Conservation (phyloP, 1,284 basidiomycete genomes). For the Anthracocystis setariae region DNA sequence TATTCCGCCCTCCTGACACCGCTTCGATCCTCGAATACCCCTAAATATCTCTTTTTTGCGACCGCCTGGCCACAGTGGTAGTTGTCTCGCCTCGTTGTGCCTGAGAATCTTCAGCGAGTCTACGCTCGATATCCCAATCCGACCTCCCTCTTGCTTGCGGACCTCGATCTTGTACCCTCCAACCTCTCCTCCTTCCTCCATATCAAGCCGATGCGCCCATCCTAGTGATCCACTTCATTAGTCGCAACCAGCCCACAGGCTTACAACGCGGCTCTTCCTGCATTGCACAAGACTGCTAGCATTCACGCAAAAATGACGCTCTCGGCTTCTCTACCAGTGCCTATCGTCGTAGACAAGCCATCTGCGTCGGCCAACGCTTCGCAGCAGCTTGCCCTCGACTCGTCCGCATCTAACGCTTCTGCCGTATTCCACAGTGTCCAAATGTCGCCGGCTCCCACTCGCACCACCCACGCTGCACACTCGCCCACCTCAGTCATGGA, state of each 20-base stretch:
- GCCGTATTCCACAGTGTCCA: not conserved
- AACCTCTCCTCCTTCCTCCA: not conserved
- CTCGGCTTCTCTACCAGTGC: constrained; percentile 19
- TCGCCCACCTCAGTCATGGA: constrained; percentile 28
- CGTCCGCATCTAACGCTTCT: not conserved
- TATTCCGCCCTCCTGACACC: too few species aligned
- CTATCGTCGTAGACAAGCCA: constrained; percentile 28
- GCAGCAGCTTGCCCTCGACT: not conserved
- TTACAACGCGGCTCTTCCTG: not conserved
- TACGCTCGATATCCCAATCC: too few species aligned
- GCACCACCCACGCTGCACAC: constrained; percentile 10
- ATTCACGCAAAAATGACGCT: constrained; percentile 10
- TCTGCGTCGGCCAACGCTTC: constrained; percentile 11
- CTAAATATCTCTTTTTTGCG: too few species aligned
- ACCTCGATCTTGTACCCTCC: not conserved
- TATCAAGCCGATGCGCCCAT: not conserved
- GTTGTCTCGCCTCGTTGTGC: too few species aligned
- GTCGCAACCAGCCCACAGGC: not conserved
- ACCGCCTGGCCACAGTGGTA: too few species aligned
- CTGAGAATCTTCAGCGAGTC: too few species aligned
- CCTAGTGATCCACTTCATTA: not conserved
- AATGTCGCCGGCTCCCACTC: constrained; percentile 8
- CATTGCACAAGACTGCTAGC: too few species aligned
- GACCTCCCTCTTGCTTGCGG: too few species aligned
- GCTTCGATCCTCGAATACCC: too few species aligned